A percentile compares a stretch with the other conserved stretches of the same genome.
These are phyloP conservation scores for Nannochloris sp. DNA, from an alignment of 139 green algal species.

Conservation along the genomic window DNA sequence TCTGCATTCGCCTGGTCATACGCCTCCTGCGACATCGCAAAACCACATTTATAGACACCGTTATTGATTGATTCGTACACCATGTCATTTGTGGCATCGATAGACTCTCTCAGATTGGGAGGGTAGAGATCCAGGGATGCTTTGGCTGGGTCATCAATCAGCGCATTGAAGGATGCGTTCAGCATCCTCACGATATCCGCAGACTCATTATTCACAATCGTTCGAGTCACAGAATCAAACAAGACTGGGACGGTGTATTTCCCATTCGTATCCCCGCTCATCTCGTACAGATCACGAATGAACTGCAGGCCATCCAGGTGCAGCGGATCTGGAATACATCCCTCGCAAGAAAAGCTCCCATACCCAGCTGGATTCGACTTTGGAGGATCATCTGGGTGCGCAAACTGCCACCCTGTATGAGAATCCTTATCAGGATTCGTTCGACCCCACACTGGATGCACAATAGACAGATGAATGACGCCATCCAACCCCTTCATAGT, in stretches of 20 bases:
- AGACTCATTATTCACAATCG: constrained; percentile 96
- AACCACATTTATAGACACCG: constrained; percentile 91
- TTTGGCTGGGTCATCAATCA: constrained; percentile 46
- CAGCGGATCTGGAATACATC: constrained; percentile 61
- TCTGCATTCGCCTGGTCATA: constrained; percentile 27
- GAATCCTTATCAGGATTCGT: constrained; percentile 72
- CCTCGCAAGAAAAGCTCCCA: constrained; percentile 2
- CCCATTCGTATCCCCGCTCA: constrained; percentile 48
- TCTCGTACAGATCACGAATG: constrained; percentile 78
- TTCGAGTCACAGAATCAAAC: constrained; percentile 81
- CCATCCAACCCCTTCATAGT: constrained; percentile 77
- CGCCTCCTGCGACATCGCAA: constrained; percentile 70
- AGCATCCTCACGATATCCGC: constrained; percentile 88
- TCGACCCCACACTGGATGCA: constrained; percentile 77
- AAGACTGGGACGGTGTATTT: constrained; percentile 89
- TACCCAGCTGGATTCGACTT: constrained; percentile 4
- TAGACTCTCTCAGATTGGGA: constrained; percentile 45
- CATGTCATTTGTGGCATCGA: constrained; percentile 79
- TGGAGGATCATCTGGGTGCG: constrained; percentile 41
- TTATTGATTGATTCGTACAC: constrained; percentile 91
- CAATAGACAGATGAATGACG: constrained; percentile 69
- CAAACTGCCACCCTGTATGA: constrained; percentile 84
- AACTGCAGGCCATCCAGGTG: constrained; percentile 52
- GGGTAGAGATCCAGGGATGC: constrained; percentile 70
- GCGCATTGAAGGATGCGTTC: constrained; percentile 77